phyloP scores from a whole-genome alignment of 208 protist species.

The Leishmania arabica region DNA sequence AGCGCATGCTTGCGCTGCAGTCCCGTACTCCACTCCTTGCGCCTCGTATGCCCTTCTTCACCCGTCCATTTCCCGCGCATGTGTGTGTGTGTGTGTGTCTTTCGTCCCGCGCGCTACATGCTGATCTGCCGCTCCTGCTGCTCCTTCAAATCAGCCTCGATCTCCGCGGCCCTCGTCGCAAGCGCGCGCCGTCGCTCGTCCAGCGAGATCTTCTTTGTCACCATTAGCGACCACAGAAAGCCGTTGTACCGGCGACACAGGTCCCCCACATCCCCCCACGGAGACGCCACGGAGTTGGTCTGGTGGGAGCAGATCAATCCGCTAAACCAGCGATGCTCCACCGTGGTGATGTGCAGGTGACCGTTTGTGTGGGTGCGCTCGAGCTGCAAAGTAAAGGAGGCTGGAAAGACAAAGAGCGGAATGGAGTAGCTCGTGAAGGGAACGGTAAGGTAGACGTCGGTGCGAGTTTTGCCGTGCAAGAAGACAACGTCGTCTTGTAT shows the following conservation, averaged over 20 bases:
- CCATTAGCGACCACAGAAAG: slow-evolving; percentile 52
- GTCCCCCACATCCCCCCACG: slow-evolving; percentile 74
- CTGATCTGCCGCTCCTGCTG: slow-evolving; percentile 34
- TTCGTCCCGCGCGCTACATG: background rate
- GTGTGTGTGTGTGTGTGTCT: too few species aligned
- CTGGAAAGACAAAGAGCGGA: slow-evolving; percentile 34
- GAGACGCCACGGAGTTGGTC: slow-evolving; percentile 48
- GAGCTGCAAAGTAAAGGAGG: slow-evolving; percentile 58
- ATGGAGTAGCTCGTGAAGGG: slow-evolving; percentile 44
- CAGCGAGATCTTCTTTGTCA: slow-evolving; percentile 45
- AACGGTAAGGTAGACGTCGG: slow-evolving; percentile 40
- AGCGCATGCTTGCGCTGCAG: background rate
- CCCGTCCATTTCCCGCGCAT: too few species aligned
- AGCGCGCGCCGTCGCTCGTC: slow-evolving; percentile 25
- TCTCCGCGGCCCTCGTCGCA: slow-evolving; percentile 5
- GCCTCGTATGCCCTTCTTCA: background rate
- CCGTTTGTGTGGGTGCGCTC: slow-evolving; percentile 18
- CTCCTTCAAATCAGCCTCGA: slow-evolving; percentile 24
- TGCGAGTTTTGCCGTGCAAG: slow-evolving; percentile 53
- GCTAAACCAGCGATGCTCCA: slow-evolving; percentile 81
- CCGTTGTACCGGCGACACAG: slow-evolving; percentile 60
- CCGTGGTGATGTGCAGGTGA: slow-evolving; percentile 40
- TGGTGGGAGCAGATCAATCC: slow-evolving; percentile 59
- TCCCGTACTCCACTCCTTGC: background rate
- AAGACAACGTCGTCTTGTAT: slow-evolving; percentile 49